Evolutionary conservation across 106 monocot genomes (phyloP), one percentile per base, ranked within the genome.

Genomic region (Acorus calamus): DNA sequence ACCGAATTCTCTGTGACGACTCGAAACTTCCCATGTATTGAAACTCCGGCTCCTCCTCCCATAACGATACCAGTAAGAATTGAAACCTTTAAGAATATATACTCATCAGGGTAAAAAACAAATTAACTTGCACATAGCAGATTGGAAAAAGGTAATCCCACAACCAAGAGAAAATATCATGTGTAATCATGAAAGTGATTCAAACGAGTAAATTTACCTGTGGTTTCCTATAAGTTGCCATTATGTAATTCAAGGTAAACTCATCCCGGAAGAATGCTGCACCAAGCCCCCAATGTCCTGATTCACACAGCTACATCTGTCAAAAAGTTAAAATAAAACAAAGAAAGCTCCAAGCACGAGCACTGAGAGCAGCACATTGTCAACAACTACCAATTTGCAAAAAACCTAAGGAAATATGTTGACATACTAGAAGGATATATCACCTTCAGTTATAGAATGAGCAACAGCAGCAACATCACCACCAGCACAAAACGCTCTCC

Each of bases 401-500:
- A 28, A 28, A 28, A 28, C 28, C 28, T 28, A 28, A 28, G 28
- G 28, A 61, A 43, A 61, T 61, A 42, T 61, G 49, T 3, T 2
- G 12, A 63, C 14, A 61, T 53, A 8, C 7, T 44, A 53, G 6
- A 65, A 12, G 28, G 28, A 10, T 54, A 64, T 47, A n/a, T 14
- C 76, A 89, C 94, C 90, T 71, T 84, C 52, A 57, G 42, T 65
- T 49, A 84, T 57, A 63, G 81, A 72, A 67, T 72, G 73, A 13
- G 46, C 76, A 3, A 96, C 80, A 69, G 84, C 84, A 63, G 85
- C 62, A 70, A 91, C 91, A 79, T 98, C 96, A 67, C 96, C 96
- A 74, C 96, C 96, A 58, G 96, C 96, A 81, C 87, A 98, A 81
- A 98, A 98, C 70, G 96, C 96, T 71, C 88, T 85, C 71, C 96